Evolutionary conservation across 306 rosid genomes (phyloP).

Genomic region (Trifolium fragiferum): DNA sequence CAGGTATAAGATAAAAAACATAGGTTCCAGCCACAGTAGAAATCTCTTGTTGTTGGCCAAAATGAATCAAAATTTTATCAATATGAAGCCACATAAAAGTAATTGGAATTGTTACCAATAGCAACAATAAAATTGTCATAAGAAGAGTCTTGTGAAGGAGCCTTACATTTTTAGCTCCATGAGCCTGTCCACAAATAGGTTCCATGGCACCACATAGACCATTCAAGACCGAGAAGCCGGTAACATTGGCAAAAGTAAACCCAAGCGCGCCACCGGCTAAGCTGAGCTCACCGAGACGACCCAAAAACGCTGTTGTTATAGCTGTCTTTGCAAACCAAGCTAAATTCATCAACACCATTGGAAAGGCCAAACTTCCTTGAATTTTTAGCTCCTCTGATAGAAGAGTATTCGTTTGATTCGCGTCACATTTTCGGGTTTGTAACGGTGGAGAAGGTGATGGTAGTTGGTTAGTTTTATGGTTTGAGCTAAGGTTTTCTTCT

Average conservation of each 20-base stretch:
- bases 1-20: conserved; percentile 72
- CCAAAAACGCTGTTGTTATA: conserved; percentile 84
- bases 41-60: conserved; percentile 76
- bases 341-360: conserved; percentile 77
- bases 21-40: conserved; percentile 58
- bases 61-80: conserved; percentile 66
- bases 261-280: conserved; percentile 86
- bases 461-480: conserved; percentile 25
- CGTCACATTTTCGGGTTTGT: conserved; percentile 43
- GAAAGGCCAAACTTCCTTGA: conserved; percentile 65
- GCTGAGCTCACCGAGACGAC: conserved; percentile 73
- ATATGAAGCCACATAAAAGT: conserved; percentile 85
- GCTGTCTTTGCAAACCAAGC: conserved; percentile 80
- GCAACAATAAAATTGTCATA: conserved; percentile 64
- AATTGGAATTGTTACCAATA: conserved; percentile 63
- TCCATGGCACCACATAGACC: conserved; percentile 91
- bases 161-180: conserved; percentile 71
- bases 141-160: conserved; percentile 89
- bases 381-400: conserved; percentile 71
- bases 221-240: conserved; percentile 83
- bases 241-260: conserved; percentile 89
- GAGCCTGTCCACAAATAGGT: conserved; percentile 95
- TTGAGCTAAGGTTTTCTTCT: conserved; percentile 44
- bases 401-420: conserved; percentile 31
- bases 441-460: conserved; percentile 27